Evolutionary conservation across 169 alveolate genomes (phyloP).

Genomic region (Cryptosporidium meleagridis): DNA sequence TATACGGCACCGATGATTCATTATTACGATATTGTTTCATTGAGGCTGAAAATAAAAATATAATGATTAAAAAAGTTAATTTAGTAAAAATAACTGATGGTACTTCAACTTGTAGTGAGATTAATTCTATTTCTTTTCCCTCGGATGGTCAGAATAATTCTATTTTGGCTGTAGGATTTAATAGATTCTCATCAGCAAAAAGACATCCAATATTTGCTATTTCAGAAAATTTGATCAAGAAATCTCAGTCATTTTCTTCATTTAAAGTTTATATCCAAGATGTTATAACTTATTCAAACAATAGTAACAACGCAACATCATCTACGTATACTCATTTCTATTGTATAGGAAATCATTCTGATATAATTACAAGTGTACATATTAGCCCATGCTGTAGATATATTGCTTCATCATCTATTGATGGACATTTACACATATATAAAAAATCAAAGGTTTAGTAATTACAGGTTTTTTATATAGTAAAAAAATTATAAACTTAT

Average conservation of each 20-base stretch:
- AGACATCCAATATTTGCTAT: constrained; percentile 56
- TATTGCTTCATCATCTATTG: constrained; percentile 56
- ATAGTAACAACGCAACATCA: neutral
- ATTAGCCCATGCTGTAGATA: constrained; percentile 43
- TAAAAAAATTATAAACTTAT: neutral
- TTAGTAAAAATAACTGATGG: constrained; percentile 69
- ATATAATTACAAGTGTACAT: constrained; percentile 31
- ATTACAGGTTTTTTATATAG: too few relatives aligned
- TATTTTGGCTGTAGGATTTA: constrained; percentile 38
- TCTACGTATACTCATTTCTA: constrained; percentile 24
- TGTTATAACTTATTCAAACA: neutral
- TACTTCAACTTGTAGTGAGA: constrained; percentile 44
- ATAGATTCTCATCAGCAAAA: constrained; percentile 49
- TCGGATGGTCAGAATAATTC: neutral
- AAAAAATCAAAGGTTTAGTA: neutral
- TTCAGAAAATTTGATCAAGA: constrained; percentile 31
- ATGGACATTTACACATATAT: constrained; percentile 49
- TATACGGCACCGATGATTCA: constrained; percentile 65
- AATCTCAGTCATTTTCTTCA: constrained; percentile 58
- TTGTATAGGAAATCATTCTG: constrained; percentile 36
- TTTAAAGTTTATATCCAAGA: constrained; percentile 68
- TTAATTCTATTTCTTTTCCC: constrained; percentile 41
- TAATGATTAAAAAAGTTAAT: constrained; percentile 18
- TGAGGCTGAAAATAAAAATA: constrained; percentile 37
- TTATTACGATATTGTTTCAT: constrained; percentile 64